Conservation (phyloP, 2,329 filamentous ascomycete genomes). For the Alternaria triticina region DNA sequence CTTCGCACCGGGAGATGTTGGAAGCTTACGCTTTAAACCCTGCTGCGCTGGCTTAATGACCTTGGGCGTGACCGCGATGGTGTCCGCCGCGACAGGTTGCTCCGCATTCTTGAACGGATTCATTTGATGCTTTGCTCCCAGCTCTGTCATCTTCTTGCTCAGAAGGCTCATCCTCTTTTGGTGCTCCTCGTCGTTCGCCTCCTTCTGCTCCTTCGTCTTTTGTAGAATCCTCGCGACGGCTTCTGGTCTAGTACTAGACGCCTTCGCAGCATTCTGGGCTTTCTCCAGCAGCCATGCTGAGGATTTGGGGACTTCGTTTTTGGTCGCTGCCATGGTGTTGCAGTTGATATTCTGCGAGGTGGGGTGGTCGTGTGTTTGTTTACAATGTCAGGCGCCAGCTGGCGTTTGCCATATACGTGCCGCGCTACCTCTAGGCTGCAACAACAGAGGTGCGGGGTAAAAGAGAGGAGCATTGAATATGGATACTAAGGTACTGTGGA, state of each 20-base stretch:
- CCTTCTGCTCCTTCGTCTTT: neutral
- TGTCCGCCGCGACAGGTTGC: neutral
- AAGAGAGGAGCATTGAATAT: neutral
- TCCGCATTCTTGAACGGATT: neutral
- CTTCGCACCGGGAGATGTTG: neutral
- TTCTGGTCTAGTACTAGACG: neutral
- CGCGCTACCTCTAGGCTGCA: neutral
- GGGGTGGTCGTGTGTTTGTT: neutral
- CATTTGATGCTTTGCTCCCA: neutral
- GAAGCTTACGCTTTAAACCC: neutral
- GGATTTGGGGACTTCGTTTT: neutral
- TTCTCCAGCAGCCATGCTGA: slow-evolving; percentile 6
- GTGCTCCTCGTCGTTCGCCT: neutral
- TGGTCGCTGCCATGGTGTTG: neutral
- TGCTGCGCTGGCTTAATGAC: neutral
- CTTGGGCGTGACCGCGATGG: neutral
- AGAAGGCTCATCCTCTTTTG: neutral
- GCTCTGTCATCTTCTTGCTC: neutral
- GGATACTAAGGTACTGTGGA: neutral
- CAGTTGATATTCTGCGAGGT: neutral
- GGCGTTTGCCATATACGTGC: neutral
- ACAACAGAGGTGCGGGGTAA: neutral
- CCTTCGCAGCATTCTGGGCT: neutral
- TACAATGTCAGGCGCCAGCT: neutral
- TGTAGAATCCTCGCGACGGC: neutral